Evolutionary conservation across 106 monocot genomes (phyloP), one percentile per base, ranked within the genome.

Genomic region (Platanthera zijinensis): DNA sequence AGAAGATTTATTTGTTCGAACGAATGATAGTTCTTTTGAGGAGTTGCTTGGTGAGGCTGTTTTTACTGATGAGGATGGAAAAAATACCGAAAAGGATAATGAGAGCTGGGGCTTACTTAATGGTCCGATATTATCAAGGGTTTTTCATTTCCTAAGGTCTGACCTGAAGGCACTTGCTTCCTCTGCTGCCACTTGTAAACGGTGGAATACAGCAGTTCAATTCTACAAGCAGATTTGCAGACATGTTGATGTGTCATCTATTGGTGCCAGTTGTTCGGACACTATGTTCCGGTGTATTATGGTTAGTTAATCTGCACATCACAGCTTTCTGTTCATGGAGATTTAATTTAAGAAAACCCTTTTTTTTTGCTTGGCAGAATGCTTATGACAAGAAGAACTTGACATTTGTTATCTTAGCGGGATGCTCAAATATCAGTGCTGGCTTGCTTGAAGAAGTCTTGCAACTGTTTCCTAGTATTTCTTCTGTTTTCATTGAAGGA

Each of bases 61-160:
- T 61, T 79, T 74, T 48, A 12, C 78, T 78, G 83, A 87, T 76
- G 80, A 76, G 10, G 64, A 68, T 79, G 15, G 28, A 70, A 12
- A 74, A 69, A 78, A 28, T 69, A 47, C 32, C 17, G 49, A 62
- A 21, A 21, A 22, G 68, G 83, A 84, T 11, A 75, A 48, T 83
- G 86, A 84, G 64, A 84, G 73, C 49, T 99, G 99, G 99, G 99
- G 94, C 68, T 76, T 88, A 5, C 75, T 99, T 10, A 75, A 74
- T 77, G 81, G 74, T 66, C 81, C 53, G 70, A 75, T 94, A 79
- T 82, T 99, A 83, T 88, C 89, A 59, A 90, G 99, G 69, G 74
- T 99, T 56, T 94, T 99, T 73, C 99, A 99, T 89, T 94, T 90
- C 76, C 62, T 99, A 64, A 85, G 83, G 84, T 67, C 76, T 48